phyloP scores from a whole-genome alignment of 805 yeast genomes.

The Yamadazyma akitaensis region DNA sequence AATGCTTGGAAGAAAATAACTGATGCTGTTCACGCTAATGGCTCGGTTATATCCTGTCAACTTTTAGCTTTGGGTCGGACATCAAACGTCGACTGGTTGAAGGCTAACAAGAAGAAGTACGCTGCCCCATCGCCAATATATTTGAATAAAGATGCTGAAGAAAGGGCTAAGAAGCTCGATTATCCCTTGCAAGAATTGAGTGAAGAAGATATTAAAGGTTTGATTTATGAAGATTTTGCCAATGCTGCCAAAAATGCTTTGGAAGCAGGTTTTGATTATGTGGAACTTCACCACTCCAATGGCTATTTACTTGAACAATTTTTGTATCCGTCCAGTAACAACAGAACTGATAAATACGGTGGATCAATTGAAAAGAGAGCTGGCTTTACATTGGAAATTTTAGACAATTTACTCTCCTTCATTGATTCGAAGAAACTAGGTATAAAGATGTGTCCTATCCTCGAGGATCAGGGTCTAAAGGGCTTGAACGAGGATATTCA shows the following conservation, averaged over 20 bases:
- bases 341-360: conserved; percentile 33
- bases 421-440: conserved; percentile 34
- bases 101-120: conserved; percentile 19
- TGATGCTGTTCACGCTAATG: conserved; percentile 44
- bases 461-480: conserved; percentile 10
- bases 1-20: conserved; percentile 47
- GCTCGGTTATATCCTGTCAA: conserved; percentile 45
- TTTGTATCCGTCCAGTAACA: conserved; percentile 29
- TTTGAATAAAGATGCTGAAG: background rate
- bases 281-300: conserved; percentile 41
- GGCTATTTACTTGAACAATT: conserved; percentile 41
- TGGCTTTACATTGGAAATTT: conserved; percentile 28
- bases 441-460: conserved; percentile 35
- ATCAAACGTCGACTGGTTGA: conserved; percentile 23
- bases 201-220: conserved; percentile 20
- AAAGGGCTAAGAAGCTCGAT: conserved; percentile 8
- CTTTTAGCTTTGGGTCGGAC: conserved; percentile 53
- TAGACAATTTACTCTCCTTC: conserved; percentile 32
- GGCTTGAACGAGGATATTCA: conserved; percentile 13
- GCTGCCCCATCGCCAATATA: conserved; percentile 7
- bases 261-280: conserved; percentile 36
- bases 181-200: conserved; percentile 14
- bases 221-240: conserved; percentile 20
- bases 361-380: conserved; percentile 38
- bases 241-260: conserved; percentile 28